Percentiles rank a stretch among this genome's conserved stretches.
These are phyloP conservation scores for Fusarium sp. DNA, from an alignment of 2,329 filamentous ascomycete species.

Conservation along the genomic window DNA sequence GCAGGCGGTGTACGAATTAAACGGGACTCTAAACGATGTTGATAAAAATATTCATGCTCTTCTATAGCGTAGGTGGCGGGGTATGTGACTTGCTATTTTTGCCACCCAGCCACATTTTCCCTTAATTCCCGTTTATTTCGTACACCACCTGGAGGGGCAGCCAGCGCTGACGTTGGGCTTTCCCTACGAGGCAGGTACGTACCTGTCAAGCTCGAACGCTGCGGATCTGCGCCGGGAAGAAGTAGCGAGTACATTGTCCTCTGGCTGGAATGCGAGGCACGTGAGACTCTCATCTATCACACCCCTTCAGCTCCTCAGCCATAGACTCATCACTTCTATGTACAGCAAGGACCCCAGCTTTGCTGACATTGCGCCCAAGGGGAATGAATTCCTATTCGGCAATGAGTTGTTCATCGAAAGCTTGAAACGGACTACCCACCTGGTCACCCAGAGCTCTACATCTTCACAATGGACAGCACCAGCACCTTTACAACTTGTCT, in stretches of 20 bases:
- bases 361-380: conserved; percentile 14
- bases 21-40: too few species aligned
- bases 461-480: too few species aligned
- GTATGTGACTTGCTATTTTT: not conserved
- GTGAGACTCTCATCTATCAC: conserved; percentile 33
- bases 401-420: not conserved
- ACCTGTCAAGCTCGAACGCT: conserved; percentile 18
- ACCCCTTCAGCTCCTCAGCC: conserved; percentile 17
- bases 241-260: conserved; percentile 30
- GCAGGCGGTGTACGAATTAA: too few species aligned
- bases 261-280: conserved; percentile 21
- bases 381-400: not conserved
- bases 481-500: too few species aligned
- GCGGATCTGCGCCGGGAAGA: conserved; percentile 20
- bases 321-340: not conserved
- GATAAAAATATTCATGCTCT: too few species aligned
- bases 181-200: conserved; percentile 29
- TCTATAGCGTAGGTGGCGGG: too few species aligned
- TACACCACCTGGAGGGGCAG: too few species aligned
- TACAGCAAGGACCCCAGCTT: not conserved
- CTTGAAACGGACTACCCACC: not conserved
- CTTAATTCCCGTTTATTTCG: too few species aligned
- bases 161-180: conserved; percentile 43
- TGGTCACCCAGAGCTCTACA: too few species aligned
- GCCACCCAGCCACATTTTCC: not conserved